Evolutionary conservation across 2,329 filamentous ascomycete genomes (phyloP), one percentile per base, ranked within the genome.

Genomic region (Aspergillus sp.): DNA sequence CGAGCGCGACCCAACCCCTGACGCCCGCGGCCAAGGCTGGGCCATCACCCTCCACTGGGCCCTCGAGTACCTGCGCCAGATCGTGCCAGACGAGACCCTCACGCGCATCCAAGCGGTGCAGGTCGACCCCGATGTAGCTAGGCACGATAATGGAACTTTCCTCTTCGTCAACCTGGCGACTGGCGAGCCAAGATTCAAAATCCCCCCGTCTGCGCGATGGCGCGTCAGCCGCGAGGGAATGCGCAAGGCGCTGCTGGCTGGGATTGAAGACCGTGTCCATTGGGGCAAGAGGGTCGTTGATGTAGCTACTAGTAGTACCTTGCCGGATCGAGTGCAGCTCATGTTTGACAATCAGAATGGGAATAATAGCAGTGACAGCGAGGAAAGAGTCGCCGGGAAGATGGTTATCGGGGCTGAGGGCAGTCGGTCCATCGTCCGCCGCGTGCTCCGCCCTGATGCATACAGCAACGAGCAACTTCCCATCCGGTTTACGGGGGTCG

Each of bases 151-250:
- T 8, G 67, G 66, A 2, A 67, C 67, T 31, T 68, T 69, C 35
- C 57, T 67, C 2, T 73, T 73, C 53, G 58, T 72, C 46, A 66
- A 73, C 33, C 64, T 70, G 1, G 59, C 67, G 3, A 70, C 64
- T 0, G 68, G 68, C 5, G 63, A 69, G 19, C 63, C 67, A 3
- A 70, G 64, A 33, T 73, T 58, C 52, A 65, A 66, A 19, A 69
- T 72, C 21, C 70, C 70, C 1, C 70, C 70, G 0, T 66, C 57
- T 49, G 45, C 57, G 4, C 65, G 64, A 21, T 72, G 68, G 67
- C 61, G 66, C 0, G 69, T 71, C 21, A 64, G 65, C 40, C 64
- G 69, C 1, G 62, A 68, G 46, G 65, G 64, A 46, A 63, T 64
- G 55, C 61, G 67, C 2, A 33, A 35, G 8, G 66, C 61, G 1